phyloP scores from a whole-genome alignment of 139 green algal genomes.

The Raphidocelis subcapitata region DNA sequence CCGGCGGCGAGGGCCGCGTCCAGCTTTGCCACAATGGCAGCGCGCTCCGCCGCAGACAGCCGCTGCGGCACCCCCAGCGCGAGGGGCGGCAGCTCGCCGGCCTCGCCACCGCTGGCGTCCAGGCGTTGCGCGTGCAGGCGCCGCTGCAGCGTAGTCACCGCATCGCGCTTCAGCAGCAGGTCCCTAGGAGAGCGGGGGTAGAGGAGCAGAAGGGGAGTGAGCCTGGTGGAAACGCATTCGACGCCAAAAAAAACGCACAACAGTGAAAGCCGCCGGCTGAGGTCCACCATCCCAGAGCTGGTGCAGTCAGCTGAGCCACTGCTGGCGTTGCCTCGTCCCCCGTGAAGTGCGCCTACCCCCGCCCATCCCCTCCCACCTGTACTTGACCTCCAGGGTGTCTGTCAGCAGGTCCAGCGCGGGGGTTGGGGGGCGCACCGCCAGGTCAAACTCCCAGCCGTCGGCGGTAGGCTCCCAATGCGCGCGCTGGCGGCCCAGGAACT shows the following conservation, averaged over 20 bases:
- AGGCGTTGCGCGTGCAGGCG: not conserved
- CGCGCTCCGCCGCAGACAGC: conserved; percentile 8
- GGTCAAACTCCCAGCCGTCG: conserved; percentile 20
- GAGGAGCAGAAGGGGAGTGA: no score
- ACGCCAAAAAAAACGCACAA: no score
- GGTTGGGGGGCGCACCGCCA: conserved; percentile 23
- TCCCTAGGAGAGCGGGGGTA: conserved; percentile 2
- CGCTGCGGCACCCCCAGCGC: conserved; percentile 1
- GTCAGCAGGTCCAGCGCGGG: conserved; percentile 24
- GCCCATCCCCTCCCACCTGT: not conserved
- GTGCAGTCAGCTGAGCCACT: not conserved
- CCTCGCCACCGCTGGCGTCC: not conserved
- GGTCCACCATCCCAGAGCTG: no score
- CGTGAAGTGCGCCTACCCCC: conserved; percentile 3
- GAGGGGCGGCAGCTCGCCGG: not conserved
- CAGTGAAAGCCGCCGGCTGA: no score
- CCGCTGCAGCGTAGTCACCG: conserved; percentile 9
- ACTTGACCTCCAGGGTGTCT: conserved; percentile 32
- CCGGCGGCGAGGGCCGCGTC: not conserved
- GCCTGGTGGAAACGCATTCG: no score
- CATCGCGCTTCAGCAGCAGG: conserved; percentile 24
- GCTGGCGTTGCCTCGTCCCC: no score
- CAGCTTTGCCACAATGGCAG: not conserved
- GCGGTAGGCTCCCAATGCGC: not conserved
- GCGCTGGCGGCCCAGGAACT: not conserved